Evolutionary conservation across 768 basidiomycete genomes (phyloP), one percentile per base, ranked within the genome.

Genomic region (Mycena belliarum): DNA sequence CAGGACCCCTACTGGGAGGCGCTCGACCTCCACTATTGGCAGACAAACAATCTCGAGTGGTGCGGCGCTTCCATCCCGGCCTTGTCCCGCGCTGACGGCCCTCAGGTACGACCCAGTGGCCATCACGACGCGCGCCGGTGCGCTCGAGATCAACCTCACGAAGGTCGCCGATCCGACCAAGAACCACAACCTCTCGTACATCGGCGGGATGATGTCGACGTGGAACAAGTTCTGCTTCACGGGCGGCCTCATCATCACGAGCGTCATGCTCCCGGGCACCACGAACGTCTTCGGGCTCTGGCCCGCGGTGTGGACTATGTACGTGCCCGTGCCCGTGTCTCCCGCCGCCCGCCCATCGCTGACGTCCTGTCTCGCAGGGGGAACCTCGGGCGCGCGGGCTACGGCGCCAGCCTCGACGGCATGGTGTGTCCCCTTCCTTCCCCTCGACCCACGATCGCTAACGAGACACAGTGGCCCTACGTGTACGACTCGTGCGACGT

Each of bases 291-390:
- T 82, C 20, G 86, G 83, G 54, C 70, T 82, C 70, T 93, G 90
- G 92, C 92, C 91, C 43, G 91, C 89, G 52, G 77, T 86, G 2
- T 94, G 92, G 92, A 84, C 88, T 26, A 87, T 81, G n/a, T n/a
- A n/a, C n/a, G n/a, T n/a, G n/a, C n/a, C n/a, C n/a, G n/a, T n/a
- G n/a, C n/a, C n/a, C n/a, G n/a, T n/a, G n/a, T n/a, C n/a, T n/a
- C n/a, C n/a, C n/a, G n/a, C n/a, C n/a, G n/a, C n/a, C n/a, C n/a
- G n/a, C n/a, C n/a, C n/a, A n/a, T n/a, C n/a, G n/a, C n/a, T n/a
- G n/a, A n/a, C n/a, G n/a, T n/a, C n/a, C n/a, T n/a, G n/a, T n/a
- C n/a, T n/a, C n/a, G n/a, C n/a, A n/a, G n/a, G 81, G 85, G 83
- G 65, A 73, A 85, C 75, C 79, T 87, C 64, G 72, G 85, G 33